Percentiles rank a stretch among this genome's conserved stretches.
Evolutionary conservation across 805 yeast genomes (phyloP).

Genomic region (Saturnispora gosingensis): DNA sequence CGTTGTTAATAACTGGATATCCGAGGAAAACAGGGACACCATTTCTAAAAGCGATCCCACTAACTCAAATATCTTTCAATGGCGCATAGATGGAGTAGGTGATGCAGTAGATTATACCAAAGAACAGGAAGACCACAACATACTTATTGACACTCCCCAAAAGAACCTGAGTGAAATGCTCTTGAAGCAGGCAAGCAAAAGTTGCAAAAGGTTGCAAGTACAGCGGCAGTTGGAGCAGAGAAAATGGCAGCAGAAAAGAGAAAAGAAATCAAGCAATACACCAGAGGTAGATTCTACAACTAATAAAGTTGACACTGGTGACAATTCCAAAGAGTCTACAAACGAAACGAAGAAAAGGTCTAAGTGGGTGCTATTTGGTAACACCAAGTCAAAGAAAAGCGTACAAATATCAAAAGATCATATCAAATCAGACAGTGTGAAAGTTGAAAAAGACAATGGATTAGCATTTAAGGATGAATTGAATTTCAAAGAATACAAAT

Average conservation of each 20-base stretch:
- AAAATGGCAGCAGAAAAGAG: background rate
- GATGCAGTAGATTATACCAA: background rate
- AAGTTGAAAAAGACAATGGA: constrained; percentile 9
- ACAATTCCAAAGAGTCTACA: background rate
- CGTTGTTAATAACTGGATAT: constrained; percentile 20
- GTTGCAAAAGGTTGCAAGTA: background rate
- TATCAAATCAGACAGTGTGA: background rate
- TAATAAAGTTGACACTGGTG: background rate
- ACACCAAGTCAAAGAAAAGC: background rate
- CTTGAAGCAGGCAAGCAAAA: background rate
- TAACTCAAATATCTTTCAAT: background rate
- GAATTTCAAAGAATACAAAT: background rate
- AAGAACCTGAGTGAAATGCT: background rate
- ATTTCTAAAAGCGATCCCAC: background rate
- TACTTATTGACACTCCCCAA: background rate
- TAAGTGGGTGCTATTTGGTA: background rate
- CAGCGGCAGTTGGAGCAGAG: background rate
- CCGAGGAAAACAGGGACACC: constrained; percentile 21
- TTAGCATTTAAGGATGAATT: background rate
- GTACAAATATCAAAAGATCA: background rate
- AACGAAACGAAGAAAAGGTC: background rate
- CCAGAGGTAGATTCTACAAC: background rate
- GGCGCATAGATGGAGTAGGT: background rate
- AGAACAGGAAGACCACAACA: constrained; percentile 3
- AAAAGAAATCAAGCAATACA: background rate